Evolutionary conservation across 31 red algal genomes (phyloP), one percentile per base, ranked within the genome.

Genomic region (Porphyra umbilicalis): DNA sequence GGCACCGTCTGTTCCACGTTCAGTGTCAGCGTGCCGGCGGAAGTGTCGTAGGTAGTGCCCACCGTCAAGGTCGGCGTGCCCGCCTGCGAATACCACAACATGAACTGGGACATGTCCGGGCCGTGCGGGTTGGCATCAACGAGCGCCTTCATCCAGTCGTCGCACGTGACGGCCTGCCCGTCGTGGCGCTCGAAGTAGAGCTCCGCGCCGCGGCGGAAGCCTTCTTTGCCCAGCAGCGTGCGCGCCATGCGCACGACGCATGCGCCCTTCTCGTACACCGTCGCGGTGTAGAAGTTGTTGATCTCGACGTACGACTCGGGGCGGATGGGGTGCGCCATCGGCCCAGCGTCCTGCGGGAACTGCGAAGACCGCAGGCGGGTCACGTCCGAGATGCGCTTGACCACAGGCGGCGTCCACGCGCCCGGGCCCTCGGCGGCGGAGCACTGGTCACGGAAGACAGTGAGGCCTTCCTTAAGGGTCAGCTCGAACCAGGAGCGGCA

Each of bases 201-300:
- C 86, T 96, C 97, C 32, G 90, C 95, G 7, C 97, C 97, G 67
- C 87, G 89, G 6, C 94, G 91, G 86, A 99, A 99, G 71, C 94
- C 94, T 32, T 96, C 82, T 35, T 82, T 82, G 35, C 97, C 97
- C 8, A 96, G 79, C 1, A 99, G 35, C 37, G 92, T 96, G 35
- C 89, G 87, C 79, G 95, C 77, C 97, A 99, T 99, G 35, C 97
- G 95, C 81, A 99, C 97, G 39, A 99, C 91, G 71, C 94, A 92
- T 32, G 97, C 94, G 68, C 97, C 97, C 80, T 99, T 99, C 84
- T 92, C 88, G 76, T 99, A 99, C 4, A 99, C 91, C 13, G 97
- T 99, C 31, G 91, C 92, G 1, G 97, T 94, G 76, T 99, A 97
- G 79, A 99, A 99, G n/a, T 90, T 92, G 79, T 94, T 94, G 77